Evolutionary conservation across 768 basidiomycete species (phyloP).

Genomic region (Cystofilobasidium macerans): DNA sequence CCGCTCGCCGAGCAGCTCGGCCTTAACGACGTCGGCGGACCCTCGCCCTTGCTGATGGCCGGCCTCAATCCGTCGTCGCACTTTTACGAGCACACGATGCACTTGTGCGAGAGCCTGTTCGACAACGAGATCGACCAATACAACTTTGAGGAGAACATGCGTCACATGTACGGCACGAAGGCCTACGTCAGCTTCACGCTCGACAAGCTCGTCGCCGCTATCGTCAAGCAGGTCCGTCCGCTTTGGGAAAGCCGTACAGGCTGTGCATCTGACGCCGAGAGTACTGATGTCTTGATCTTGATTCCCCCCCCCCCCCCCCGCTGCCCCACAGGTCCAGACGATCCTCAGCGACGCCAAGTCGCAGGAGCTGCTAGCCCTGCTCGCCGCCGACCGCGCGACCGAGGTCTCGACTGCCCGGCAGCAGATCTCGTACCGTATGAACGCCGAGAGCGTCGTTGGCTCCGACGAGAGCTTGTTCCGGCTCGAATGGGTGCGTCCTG

Average conservation of each 20-base stretch:
- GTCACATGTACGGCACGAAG: constrained; percentile 55
- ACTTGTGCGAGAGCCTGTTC: constrained; percentile 84
- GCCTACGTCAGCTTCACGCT: constrained; percentile 86
- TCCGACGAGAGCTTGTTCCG: constrained; percentile 43
- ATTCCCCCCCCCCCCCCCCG: background rate
- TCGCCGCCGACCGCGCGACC: constrained; percentile 52
- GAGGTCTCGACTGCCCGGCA: constrained; percentile 34
- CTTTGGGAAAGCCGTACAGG: too few species aligned
- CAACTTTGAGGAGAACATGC: constrained; percentile 90
- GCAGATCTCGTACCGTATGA: constrained; percentile 42
- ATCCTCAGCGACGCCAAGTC: constrained; percentile 73
- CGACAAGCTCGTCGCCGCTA: constrained; percentile 77
- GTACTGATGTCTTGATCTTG: background rate
- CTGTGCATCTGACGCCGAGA: background rate
- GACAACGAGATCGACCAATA: constrained; percentile 82
- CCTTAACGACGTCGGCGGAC: constrained; percentile 52
- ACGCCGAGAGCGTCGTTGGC: constrained; percentile 40
- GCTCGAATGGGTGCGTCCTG: constrained; percentile 40
- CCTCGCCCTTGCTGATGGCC: constrained; percentile 33
- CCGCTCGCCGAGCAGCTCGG: constrained; percentile 72
- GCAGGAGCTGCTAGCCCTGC: constrained; percentile 68
- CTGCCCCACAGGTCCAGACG: constrained; percentile 58
- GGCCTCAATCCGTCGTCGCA: constrained; percentile 47
- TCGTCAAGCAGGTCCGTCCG: constrained; percentile 80
- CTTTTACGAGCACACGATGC: constrained; percentile 78